Base-by-base conservation (phyloP, 331 rosid genomes). In the Cydonia oblonga region DNA sequence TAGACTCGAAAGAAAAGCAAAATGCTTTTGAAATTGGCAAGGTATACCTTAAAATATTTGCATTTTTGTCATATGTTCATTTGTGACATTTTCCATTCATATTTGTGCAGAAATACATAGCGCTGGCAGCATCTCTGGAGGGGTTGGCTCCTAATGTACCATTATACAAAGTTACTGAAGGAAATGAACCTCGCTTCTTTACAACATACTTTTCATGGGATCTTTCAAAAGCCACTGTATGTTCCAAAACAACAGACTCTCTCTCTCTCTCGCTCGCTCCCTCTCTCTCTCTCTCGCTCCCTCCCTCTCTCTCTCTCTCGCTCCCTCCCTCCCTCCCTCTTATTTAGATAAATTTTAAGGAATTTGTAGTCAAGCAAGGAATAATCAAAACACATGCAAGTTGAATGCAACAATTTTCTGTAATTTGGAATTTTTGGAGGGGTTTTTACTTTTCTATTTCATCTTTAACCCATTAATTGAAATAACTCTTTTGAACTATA, bases 171-270 rank as follows among this genome's bases (percentile, higher is more conserved):
- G 87, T 91, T 53, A 88, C 89, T 18, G 97, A 95, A 85, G 99
- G 96, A 74, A 89, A 87, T 64, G 99, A 95, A 82, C 97, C 99
- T 40, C 83, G 89, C 87, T 90, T 95, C 81, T 95, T 91, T 83
- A 95, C 99, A 52, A 78, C 90, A 65, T 90, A 88, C 88, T 95
- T 95, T 68, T 78, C 92, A 49, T 95, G 99, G 99, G 99, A 95
- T 76, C 78, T 66, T 66, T 62, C 91, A 61, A 95, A 90, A 90
- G 90, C 97, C 78, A 61, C 66, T 60, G 99, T 95, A 88, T 75
- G 96, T 84, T 76, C 75, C 68, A 33, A 74, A 84, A 57, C 74
- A 23, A 9, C 19, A 70, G 44, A 59, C 67, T 29, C 67, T 28
- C 24, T 62, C 67, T 28, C 65, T 60, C 61, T 75, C 75, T 67